Evolutionary conservation across 495 filamentous ascomycete genomes (phyloP).

Genomic region (Trichocladium uniseriatum): DNA sequence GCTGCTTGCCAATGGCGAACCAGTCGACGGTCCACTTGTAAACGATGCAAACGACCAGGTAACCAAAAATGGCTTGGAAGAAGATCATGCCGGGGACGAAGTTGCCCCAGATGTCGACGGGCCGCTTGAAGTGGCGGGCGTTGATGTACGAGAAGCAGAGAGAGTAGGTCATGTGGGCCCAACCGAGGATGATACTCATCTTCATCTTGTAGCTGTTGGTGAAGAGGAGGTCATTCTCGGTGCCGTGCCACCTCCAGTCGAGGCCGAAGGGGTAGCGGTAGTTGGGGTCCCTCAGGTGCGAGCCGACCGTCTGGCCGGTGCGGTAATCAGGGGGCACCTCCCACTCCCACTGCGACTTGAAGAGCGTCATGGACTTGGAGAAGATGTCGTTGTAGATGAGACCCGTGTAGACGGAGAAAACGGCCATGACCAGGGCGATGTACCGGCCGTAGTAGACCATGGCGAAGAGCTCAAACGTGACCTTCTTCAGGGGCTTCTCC

Average conservation of each 20-base stretch:
- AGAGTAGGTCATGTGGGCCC: conserved; percentile 98
- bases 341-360: conserved; percentile 74
- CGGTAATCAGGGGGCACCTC: conserved; percentile 63
- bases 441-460: conserved; percentile 99
- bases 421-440: conserved; percentile 95
- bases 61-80: conserved; percentile 98
- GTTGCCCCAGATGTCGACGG: conserved; percentile 92
- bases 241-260: conserved; percentile 94
- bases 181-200: conserved; percentile 90
- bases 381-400: conserved; percentile 98
- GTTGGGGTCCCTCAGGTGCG: conserved; percentile 41
- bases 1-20: conserved; percentile 51
- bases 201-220: conserved; percentile 99
- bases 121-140: conserved; percentile 83
- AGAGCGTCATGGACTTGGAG: conserved; percentile 80
- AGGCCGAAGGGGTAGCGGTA: conserved; percentile 93
- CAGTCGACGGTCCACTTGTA: conserved; percentile 97
- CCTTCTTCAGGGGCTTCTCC: conserved; percentile 82
- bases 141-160: conserved; percentile 90
- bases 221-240: conserved; percentile 89
- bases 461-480: conserved; percentile 85
- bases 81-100: conserved; percentile 98
- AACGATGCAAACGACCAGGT: conserved; percentile 84
- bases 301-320: conserved; percentile 48
- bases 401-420: conserved; percentile 94